Evolutionary conservation across 1,139 yeast genomes (phyloP), one percentile per base, ranked within the genome.

Genomic region (Geotrichum reessii): DNA sequence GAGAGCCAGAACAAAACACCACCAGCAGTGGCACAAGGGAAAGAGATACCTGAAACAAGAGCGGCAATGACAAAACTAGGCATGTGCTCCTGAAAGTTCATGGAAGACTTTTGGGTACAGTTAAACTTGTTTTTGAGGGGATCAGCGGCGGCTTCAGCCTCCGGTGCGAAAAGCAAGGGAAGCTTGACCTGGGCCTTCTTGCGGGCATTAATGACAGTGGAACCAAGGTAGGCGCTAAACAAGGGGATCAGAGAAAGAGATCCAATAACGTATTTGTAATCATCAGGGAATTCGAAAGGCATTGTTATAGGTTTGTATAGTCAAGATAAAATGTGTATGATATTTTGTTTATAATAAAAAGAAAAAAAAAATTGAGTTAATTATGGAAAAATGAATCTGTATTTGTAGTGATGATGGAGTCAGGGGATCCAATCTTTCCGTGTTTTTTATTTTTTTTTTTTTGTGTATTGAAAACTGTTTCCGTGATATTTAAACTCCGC

Each of bases 71-170:
- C 53, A 25, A 55, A 42, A 33, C 49, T 27, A 28, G 61, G 60
- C 47, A 59, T 47, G 55, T 62, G 62, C 55, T 62, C 64, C 14
- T 59, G 59, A 53, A 59, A 62, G 59, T 62, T 61, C 52, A 61
- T 56, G 37, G 61, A 57, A 6, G 64, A 56, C 58, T 62, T 62
- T 55, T 62, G 64, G 14, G 59, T 58, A 21, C 64, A 62, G 58
- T 62, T 62, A 57, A 62, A 62, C 7, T 52, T 49, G 19, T 58
- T 31, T 55, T 62, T 62, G 48, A 52, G 50, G 17, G 60, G 61
- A 48, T 62, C 61, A 6, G 31, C 52, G 37, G 60, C 59, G 47
- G 63, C 62, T n/a, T 59, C 63, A 19, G 50, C 61, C 21, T 55
- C 61, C 31, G 60, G 44, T 2, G 63, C 64, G 44, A 62, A 62